Evolutionary conservation across 2,329 filamentous ascomycete genomes (phyloP).

Genomic region (Fusarium sp.): DNA sequence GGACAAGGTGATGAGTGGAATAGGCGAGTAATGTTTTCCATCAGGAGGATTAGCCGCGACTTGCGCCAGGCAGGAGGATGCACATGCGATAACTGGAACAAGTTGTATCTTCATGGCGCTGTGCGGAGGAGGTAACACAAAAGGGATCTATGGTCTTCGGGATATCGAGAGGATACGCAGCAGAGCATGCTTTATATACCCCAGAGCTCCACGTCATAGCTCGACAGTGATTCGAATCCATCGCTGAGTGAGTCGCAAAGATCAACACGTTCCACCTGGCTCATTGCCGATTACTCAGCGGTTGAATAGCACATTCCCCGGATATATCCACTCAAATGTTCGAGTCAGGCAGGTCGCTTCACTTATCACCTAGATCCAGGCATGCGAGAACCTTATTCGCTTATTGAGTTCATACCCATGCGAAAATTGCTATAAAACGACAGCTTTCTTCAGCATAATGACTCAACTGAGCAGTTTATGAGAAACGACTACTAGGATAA

Average conservation of each 20-base stretch:
- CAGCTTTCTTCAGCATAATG: not conserved
- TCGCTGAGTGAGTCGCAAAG: not conserved
- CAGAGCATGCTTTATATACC: not conserved
- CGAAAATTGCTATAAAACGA: no score
- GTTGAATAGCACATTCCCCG: not conserved
- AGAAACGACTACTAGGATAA: not conserved
- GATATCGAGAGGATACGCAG: not conserved
- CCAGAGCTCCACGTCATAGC: not conserved
- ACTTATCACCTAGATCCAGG: not conserved
- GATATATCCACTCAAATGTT: not conserved
- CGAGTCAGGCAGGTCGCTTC: not conserved
- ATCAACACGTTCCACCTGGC: no score
- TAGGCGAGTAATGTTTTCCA: not conserved
- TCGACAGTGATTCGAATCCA: no score
- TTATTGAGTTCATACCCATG: no score
- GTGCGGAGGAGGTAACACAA: no score
- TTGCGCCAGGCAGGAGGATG: not conserved
- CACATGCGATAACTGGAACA: not conserved
- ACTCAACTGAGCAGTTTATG: not conserved
- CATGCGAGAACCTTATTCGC: not conserved
- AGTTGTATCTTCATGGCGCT: not conserved
- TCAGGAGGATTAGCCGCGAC: not conserved
- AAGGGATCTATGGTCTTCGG: no score
- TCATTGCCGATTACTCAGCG: not conserved
- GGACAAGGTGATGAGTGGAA: not conserved